Evolutionary conservation across 2,329 filamentous ascomycete genomes (phyloP).

Genomic region (Teratosphaeria epicoccoides): DNA sequence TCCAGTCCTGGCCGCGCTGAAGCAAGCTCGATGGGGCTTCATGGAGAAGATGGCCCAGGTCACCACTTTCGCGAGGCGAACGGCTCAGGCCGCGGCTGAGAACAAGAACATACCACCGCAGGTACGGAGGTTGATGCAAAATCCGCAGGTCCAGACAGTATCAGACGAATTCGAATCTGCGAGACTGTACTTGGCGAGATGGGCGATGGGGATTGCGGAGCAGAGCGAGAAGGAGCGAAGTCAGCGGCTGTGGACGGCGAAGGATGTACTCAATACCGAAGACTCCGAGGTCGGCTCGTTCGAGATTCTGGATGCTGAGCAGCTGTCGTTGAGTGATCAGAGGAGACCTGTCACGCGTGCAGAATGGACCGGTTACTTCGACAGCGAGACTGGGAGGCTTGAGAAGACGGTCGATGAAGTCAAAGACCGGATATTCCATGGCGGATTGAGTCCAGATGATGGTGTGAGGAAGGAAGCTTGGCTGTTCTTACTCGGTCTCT

Average conservation of each 20-base stretch:
- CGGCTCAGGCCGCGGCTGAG: slow-evolving; percentile 83
- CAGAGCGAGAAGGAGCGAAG: slow-evolving; percentile 83
- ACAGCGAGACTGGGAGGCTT: slow-evolving; percentile 60
- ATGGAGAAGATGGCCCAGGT: slow-evolving; percentile 96
- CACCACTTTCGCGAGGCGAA: slow-evolving; percentile 85
- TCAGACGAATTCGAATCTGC: slow-evolving; percentile 98
- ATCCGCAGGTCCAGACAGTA: slow-evolving; percentile 86
- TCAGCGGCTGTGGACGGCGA: slow-evolving; percentile 84
- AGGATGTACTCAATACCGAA: slow-evolving; percentile 85
- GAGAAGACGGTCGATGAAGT: slow-evolving; percentile 80
- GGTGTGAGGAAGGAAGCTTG: slow-evolving; percentile 93
- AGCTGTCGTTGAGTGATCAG: slow-evolving; percentile 63
- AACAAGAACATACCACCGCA: slow-evolving; percentile 87
- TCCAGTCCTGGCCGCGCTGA: slow-evolving; percentile 82
- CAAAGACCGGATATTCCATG: slow-evolving; percentile 95
- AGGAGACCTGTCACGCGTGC: slow-evolving; percentile 66
- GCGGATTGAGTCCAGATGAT: slow-evolving; percentile 77
- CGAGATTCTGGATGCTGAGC: slow-evolving; percentile 71
- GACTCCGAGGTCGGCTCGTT: slow-evolving; percentile 93
- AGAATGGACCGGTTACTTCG: slow-evolving; percentile 91
- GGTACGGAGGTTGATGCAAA: slow-evolving; percentile 70
- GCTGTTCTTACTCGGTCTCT: slow-evolving; percentile 84
- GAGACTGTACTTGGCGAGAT: slow-evolving; percentile 82
- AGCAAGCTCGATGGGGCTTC: slow-evolving; percentile 91
- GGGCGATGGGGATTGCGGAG: slow-evolving; percentile 98